Percentiles rank a stretch among this genome's conserved stretches.
These are phyloP conservation scores for Juglanconis juglandina DNA, from an alignment of 2,329 filamentous ascomycete species.

Conservation along the genomic window DNA sequence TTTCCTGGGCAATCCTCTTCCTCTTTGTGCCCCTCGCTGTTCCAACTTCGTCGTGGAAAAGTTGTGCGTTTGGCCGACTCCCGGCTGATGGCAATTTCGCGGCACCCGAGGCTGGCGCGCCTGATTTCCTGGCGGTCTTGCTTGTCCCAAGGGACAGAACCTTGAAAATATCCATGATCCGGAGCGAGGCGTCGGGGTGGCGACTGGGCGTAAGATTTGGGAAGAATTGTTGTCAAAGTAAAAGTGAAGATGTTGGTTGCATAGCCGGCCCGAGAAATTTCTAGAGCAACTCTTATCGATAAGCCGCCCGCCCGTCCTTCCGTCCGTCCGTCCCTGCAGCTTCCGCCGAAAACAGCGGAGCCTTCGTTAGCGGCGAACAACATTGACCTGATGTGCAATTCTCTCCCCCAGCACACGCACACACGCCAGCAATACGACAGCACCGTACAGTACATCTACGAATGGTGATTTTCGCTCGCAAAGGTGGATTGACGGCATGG, in stretches of 20 bases:
- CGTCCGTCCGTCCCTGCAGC: not conserved
- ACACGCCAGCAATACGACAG: not conserved
- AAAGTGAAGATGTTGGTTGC: not conserved
- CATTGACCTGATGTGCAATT: conserved; percentile 16
- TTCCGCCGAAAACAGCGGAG: not conserved
- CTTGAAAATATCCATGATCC: conserved; percentile 67
- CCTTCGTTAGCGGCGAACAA: conserved; percentile 3
- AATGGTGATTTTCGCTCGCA: too few species aligned
- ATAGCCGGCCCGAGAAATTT: conserved; percentile 15
- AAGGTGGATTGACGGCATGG: conserved; percentile 33
- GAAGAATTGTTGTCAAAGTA: not conserved
- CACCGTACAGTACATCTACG: not conserved
- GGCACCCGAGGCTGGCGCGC: conserved; percentile 29
- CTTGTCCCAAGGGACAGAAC: conserved; percentile 70
- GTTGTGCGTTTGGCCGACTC: conserved; percentile 62
- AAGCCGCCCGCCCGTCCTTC: not conserved
- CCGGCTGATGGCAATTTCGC: conserved; percentile 62
- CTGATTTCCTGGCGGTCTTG: conserved; percentile 40
- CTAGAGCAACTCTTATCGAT: conserved; percentile 14
- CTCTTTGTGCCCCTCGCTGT: conserved; percentile 48
- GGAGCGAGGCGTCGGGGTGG: not conserved
- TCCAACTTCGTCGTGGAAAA: conserved; percentile 58
- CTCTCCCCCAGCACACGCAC: not conserved
- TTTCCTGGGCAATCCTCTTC: conserved; percentile 44
- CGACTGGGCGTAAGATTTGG: not conserved